Conservation (phyloP, 1,139 yeast species). For the Saccharomyces pastorianus region DNA sequence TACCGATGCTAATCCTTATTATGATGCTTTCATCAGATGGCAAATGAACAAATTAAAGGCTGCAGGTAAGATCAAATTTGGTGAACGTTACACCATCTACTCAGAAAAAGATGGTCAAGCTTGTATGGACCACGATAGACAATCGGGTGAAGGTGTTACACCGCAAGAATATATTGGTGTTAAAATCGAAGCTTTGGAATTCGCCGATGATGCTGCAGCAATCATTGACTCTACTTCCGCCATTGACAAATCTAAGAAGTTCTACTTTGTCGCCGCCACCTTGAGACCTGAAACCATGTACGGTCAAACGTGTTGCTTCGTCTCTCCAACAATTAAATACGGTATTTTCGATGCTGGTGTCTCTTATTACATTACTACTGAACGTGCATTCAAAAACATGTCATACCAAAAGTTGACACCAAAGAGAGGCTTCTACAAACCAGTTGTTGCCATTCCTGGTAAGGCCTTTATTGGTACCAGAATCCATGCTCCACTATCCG, state of each 20-base stretch:
- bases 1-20: conserved; percentile 90
- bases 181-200: conserved; percentile 59
- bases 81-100: conserved; percentile 95
- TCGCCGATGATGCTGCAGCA: conserved; percentile 38
- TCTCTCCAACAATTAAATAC: conserved; percentile 86
- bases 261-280: conserved; percentile 90
- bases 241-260: conserved; percentile 52
- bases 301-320: conserved; percentile 97
- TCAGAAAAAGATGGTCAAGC: conserved; percentile 98
- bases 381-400: conserved; percentile 98
- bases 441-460: conserved; percentile 61
- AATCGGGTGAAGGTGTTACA: conserved; percentile 91
- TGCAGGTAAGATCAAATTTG: conserved; percentile 87
- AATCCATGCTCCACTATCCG: conserved; percentile 78
- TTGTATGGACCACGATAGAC: conserved; percentile 98
- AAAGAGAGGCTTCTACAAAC: conserved; percentile 64
- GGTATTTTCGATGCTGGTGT: conserved; percentile 89
- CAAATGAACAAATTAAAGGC: conserved; percentile 85
- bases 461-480: conserved; percentile 72
- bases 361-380: conserved; percentile 77
- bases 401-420: conserved; percentile 91
- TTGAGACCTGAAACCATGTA: conserved; percentile 98
- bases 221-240: conserved; percentile 40
- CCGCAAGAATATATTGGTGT: conserved; percentile 96
- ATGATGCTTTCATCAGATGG: conserved; percentile 94